Evolutionary conservation across 2,329 filamentous ascomycete genomes (phyloP).

Genomic region (Colletotrichum orchidophilum): DNA sequence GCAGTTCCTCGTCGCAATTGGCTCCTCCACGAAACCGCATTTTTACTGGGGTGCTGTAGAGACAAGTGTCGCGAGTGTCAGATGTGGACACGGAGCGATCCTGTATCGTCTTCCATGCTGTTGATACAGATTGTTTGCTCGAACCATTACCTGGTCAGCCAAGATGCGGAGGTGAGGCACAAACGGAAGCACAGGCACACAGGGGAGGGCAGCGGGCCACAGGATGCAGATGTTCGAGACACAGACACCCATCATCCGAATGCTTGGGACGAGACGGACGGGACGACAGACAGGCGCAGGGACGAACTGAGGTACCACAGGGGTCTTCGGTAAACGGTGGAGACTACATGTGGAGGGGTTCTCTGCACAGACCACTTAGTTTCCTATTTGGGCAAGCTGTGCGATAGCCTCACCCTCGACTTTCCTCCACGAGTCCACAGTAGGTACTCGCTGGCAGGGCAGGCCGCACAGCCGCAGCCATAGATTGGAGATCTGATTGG

Average conservation of each 20-base stretch:
- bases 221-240: neutral
- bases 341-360: neutral
- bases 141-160: neutral
- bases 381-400: constrained; percentile 29
- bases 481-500: neutral
- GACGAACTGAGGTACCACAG: neutral
- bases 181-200: neutral
- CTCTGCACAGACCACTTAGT: neutral
- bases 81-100: neutral
- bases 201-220: neutral
- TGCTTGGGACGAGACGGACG: constrained; percentile 29
- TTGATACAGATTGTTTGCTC: neutral
- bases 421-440: neutral
- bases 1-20: neutral
- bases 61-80: neutral
- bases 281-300: constrained; percentile 17
- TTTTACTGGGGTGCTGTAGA: neutral
- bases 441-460: neutral
- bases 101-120: neutral
- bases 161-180: neutral
- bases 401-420: constrained; percentile 11
- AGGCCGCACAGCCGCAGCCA: neutral
- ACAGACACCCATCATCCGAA: constrained; percentile 26
- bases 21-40: neutral
- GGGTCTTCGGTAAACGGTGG: neutral